Base-by-base conservation (phyloP, 352 stramenopile species). In the Phytopythium kandeliae region DNA sequence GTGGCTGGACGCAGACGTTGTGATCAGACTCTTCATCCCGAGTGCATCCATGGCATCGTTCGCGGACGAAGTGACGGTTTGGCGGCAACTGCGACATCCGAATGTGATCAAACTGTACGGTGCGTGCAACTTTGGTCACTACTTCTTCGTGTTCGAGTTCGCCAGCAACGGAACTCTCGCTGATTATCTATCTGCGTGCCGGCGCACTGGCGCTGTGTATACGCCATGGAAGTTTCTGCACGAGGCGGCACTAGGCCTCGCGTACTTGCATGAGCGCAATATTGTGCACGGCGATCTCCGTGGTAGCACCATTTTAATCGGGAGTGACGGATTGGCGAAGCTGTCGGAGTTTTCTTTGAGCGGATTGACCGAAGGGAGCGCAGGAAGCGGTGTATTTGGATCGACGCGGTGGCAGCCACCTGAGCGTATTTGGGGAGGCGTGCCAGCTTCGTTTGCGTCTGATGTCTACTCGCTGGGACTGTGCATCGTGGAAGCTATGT, bases 21-120 rank as follows among this genome's bases (percentile, higher is more conserved):
- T 40, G 2, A 17, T 40, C 36, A 42, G 25, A 19, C 10, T 42
- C 3, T 42, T 42, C n/a, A 9, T 42, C 10, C 36, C 36, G 0
- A 19, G 16, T 3, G n/a, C 36, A 6, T 16, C 36, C n/a, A 42
- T 42, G 19, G 10, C 36, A 15, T 13, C 36, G 0, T 42, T 42
- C 5, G n/a, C 36, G 2, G 36, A 16, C 10, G 36, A 42, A 19
- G 36, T 42, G 36, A 16, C 19, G n/a, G 36, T 42, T 6, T 42
- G 36, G 36, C 36, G 10, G 7, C 36, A 25, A 4, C 16, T 42
- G 36, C 36, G 36, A 2, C 36, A 42, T 19, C 36, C 36, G 8
- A 42, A 42, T 10, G 36, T 42, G n/a, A 42, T 42, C 36, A 42
- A 42, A 19, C 36, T 42, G 19, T 42, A 42, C 10, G 36, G n/a